Evolutionary conservation across 441 rosid species (phyloP), one percentile per base, ranked within the genome.

Genomic region (Hura crepitans): DNA sequence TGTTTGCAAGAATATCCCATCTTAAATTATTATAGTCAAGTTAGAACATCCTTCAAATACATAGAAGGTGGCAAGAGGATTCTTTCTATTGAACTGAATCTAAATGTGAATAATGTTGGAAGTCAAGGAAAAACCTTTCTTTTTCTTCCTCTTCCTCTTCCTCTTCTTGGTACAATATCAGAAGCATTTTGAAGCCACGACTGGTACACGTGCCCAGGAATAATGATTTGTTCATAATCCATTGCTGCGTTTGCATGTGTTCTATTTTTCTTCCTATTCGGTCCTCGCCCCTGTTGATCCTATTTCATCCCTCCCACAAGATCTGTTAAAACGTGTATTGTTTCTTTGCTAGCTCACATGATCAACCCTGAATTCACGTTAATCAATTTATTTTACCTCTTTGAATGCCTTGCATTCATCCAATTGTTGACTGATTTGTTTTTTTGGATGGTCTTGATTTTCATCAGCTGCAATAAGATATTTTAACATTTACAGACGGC

Each of bases 161-260:
- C 80, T 76, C 83, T 80, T 77, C 82, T 82, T 22, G 86, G 79
- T 68, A 81, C 67, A 76, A 85, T 75, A 75, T 84, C 81, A 65
- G 91, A 81, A 75, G 94, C 28, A 75, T 86, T 74, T 66, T 87
- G 89, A 57, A 90, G 89, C 97, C 97, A 89, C 69, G 91, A 77
- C 77, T 85, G 96, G 79, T 89, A 94, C 18, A 76, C 62, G 61
- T 76, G 80, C 70, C 89, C 89, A 64, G 94, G 81, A 69, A 92
- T 81, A 25, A 90, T 80, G 66, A 86, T 90, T 72, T 85, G 93
- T 45, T 90, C 97, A 75, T 54, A 71, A 81, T 94, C 99, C 89
- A 89, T 81, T 56, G 35, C 30, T 67, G 61, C 47, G 31, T 79
- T 68, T 68, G 77, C 81, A 74, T 73, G 37, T 61, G 72, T 84